Conservation (phyloP, 805 yeast genomes). For the Zygoascus bituminiphila region DNA sequence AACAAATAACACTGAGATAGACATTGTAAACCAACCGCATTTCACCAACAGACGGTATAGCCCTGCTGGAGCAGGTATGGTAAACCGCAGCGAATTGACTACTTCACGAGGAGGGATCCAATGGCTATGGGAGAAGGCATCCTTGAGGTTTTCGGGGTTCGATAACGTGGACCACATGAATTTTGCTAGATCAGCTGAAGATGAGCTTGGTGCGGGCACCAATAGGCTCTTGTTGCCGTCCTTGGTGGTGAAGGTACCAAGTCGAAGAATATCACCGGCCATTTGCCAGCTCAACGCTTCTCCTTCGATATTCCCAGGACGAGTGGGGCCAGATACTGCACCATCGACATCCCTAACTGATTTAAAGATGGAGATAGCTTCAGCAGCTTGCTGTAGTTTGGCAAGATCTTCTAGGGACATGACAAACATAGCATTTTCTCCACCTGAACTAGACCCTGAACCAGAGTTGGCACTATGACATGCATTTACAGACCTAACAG, state of each 20-base stretch:
- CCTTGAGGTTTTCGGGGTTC: slow-evolving; percentile 15
- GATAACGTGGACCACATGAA: slow-evolving; percentile 19
- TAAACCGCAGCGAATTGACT: slow-evolving; percentile 7
- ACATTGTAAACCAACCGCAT: slow-evolving; percentile 10
- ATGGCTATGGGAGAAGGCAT: neutral
- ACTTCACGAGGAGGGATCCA: slow-evolving; percentile 18
- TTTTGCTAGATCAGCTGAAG: slow-evolving; percentile 6
- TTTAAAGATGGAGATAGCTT: neutral
- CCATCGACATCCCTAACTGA: neutral
- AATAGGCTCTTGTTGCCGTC: neutral
- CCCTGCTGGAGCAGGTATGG: neutral
- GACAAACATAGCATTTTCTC: slow-evolving; percentile 7
- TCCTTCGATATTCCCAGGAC: slow-evolving; percentile 20
- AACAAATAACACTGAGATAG: slow-evolving; percentile 12
- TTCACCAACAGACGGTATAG: slow-evolving; percentile 2
- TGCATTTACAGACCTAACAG: neutral
- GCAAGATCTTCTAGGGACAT: slow-evolving; percentile 13
- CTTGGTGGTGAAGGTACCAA: slow-evolving; percentile 1
- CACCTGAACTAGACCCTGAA: too few relatives aligned
- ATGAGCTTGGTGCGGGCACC: neutral
- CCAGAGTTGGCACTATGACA: neutral
- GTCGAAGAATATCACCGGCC: slow-evolving; percentile 16
- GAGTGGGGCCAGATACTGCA: slow-evolving; percentile 12
- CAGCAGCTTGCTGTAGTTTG: slow-evolving; percentile 6
- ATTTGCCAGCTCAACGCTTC: slow-evolving; percentile 20